Evolutionary conservation across 2,329 filamentous ascomycete genomes (phyloP), one percentile per base, ranked within the genome.

Genomic region (Ceratocystis variospora): DNA sequence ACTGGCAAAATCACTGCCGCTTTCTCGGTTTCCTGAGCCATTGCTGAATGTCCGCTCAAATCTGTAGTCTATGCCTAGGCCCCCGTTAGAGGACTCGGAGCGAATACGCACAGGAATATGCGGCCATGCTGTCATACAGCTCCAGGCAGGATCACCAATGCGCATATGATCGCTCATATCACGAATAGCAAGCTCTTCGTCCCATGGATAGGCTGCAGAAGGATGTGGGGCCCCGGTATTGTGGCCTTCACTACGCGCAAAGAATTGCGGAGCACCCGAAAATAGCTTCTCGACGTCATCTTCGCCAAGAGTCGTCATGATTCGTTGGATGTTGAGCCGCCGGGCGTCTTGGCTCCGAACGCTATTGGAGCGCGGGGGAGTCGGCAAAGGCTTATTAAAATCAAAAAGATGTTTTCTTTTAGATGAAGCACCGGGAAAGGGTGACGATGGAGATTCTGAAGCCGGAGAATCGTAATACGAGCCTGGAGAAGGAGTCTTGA

Each of bases 261-360:
- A 85, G 76, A 87, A 89, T 73, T 88, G 86, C 69, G 87, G 87
- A 55, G 87, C 87, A n/a, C 87, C 87, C 31, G 86, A 87, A 77
- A 89, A 90, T 71, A 89, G 80, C 74, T 84, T 83, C 75, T 86
- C 83, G 63, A 89, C 76, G 70, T 88, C 84, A 50, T 78, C 76
- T 59, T 83, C 79, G 70, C 76, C 80, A 67, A 87, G 77, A 62
- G 80, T 80, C 57, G 82, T 77, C 79, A 86, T 86, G 75, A 83
- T 85, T 73, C 79, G 78, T 68, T 79, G 76, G 48, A 84, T 74
- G 71, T 78, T 82, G 68, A 84, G 73, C 45, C 78, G 79, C 69
- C 75, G 79, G 66, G 73, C 73, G 62, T 76, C 73, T 68, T 79
- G 77, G 70, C 75, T 74, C 66, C 63, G 61, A 17, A 44, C 37